Base-by-base conservation (phyloP, 176 grass and related monocot genomes). In the Cocos nucifera region DNA sequence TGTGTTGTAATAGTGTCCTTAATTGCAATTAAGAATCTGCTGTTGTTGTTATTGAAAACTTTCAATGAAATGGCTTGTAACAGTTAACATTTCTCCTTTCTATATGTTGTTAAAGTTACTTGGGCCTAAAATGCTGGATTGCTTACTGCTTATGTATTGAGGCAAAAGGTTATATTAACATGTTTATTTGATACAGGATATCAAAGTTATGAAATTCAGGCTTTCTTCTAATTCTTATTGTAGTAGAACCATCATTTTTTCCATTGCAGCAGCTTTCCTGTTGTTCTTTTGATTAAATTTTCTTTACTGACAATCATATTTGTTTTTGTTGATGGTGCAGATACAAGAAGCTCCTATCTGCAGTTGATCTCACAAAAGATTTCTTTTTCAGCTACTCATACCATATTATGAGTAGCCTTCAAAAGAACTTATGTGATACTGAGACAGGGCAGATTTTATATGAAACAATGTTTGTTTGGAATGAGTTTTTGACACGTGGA, bases 371-470 rank as follows among this genome's bases (percentile, higher is more conserved):
- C 44, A 97, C 78, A 58, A 97, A 97, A 66, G 92, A 90, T 66
- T 97, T 90, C 73, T 97, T 90, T 71, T 97, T 87, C 54, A 87
- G 86, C 66, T 79, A 97, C 59, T 90, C 92, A 56, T 97, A 97
- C 69, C 76, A 75, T 75, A 72, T 88, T 25, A 91, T 97, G 87
- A 63, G 78, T 71, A 85, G 84, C 76, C 78, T 97, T 63, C 87
- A 97, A 75, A 97, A 85, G 78, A 97, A 97, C 60, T 77, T 97
- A 49, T 75, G 52, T 62, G 78, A 84, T 22, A 73, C 69, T 50
- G 57, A 87, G 20, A 55, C 65, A 63, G 81, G 80, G 51, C 74
- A 86, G 78, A 73, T 56, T 15, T 32, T 88, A 53, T 80, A 97
- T 6, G 83, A 87, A 57, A 79, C 92, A 39, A 91, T 84, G 70